Evolutionary conservation across 1,284 basidiomycete genomes (phyloP), one percentile per base, ranked within the genome.

Genomic region (Cutaneotrichosporon spelunceum): DNA sequence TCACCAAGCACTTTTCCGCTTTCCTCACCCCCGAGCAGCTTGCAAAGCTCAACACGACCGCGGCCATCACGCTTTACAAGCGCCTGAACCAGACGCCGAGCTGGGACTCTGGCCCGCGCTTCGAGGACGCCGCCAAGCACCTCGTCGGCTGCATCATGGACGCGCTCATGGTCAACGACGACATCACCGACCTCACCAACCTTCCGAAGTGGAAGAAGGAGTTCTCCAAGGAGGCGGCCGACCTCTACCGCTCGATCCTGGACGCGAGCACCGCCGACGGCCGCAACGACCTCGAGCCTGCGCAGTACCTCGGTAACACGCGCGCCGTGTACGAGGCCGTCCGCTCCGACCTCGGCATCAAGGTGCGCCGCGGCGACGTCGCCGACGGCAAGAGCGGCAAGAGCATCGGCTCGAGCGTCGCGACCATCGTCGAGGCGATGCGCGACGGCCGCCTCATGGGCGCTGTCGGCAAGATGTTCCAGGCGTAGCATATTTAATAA

Each of bases 341-440:
- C 30, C 60, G 64, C 36, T 33, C 23, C 16, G 61, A 62, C 39
- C 26, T 65, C 34, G 64, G 58, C 47, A 58, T 65, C 58, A 42
- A 36, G 39, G 58, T 57, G n/a, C 61, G 64, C 45, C 58, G 56
- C 30, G 64, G 64, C 53, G 64, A 65, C 33, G 64, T 65, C 42
- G 61, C 60, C 30, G 58, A 60, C 45, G 64, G 64, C 56, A 42
- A 58, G 45, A 44, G 30, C 21, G 50, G 49, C 50, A 27, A 30
- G 45, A 52, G 52, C 9, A 56, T 65, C 27, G 64, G 64, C 42
- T 54, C 57, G 23, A 55, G 29, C 39, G 57, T 65, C 42, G 54
- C 55, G 33, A 19, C 16, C 11, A 62, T 65, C 21, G 64, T 65
- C 57, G 61, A 65, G 61, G 64, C 61, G 9, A 54, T 65, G 26